Conservation (phyloP, 331 rosid species). For the Erythrophleum ivorense region DNA sequence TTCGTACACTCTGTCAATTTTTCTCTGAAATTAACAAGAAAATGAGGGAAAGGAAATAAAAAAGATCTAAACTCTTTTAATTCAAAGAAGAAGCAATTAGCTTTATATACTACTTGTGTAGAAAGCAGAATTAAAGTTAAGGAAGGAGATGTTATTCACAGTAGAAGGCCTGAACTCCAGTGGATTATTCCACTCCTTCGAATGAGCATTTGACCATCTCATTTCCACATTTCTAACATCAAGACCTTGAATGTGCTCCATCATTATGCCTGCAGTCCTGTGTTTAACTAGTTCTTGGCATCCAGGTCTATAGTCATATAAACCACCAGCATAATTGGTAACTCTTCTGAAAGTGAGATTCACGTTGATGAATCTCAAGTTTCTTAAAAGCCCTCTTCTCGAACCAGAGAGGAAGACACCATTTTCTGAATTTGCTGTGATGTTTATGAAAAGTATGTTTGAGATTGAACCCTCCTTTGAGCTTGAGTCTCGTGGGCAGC, state of each 20-base stretch:
- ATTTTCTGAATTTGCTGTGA: conserved; percentile 78
- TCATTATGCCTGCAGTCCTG: conserved; percentile 69
- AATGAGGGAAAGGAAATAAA: too few species aligned
- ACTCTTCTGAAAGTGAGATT: conserved; percentile 67
- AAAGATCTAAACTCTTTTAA: not conserved
- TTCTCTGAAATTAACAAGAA: too few species aligned
- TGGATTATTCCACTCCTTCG: conserved; percentile 73
- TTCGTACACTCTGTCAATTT: too few species aligned
- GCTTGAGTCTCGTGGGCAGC: conserved; percentile 69
- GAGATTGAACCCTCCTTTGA: conserved; percentile 91
- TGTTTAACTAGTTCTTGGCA: conserved; percentile 84
- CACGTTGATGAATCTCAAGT: conserved; percentile 78
- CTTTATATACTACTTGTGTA: conserved; percentile 41
- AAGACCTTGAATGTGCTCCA: conserved; percentile 84
- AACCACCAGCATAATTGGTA: conserved; percentile 68
- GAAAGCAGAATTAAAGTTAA: conserved; percentile 66
- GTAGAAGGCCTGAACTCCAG: conserved; percentile 79
- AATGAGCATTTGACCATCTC: conserved; percentile 67
- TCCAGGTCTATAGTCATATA: conserved; percentile 88
- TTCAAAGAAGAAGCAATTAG: not conserved
- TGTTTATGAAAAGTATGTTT: conserved; percentile 70
- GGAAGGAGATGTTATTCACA: conserved; percentile 67
- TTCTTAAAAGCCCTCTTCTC: conserved; percentile 65
- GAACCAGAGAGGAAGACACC: conserved; percentile 92
- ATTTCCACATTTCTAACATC: conserved; percentile 75